These are phyloP conservation scores for Clathrus columnatus DNA, from an alignment of 768 basidiomycete genomes.

Conservation along the genomic window DNA sequence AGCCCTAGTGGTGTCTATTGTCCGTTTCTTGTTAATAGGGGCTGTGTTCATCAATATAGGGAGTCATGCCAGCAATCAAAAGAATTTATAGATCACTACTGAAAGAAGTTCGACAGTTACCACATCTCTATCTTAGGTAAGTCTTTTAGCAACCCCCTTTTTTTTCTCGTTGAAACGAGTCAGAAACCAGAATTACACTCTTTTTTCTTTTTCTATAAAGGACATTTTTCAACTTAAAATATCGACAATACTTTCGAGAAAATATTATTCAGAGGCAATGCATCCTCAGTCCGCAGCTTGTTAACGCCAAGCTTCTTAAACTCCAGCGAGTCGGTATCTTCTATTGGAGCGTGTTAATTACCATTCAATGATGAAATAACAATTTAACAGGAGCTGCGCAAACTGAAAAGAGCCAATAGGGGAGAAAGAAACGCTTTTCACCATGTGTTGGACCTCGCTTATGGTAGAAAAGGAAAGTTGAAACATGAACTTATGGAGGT, in stretches of 20 bases:
- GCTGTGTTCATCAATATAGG: neutral
- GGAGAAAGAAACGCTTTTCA: conserved; percentile 43
- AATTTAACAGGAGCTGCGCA: conserved; percentile 39
- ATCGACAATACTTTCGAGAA: conserved; percentile 5
- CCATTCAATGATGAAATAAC: neutral
- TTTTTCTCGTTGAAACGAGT: too few relatives aligned
- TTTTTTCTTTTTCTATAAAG: too few relatives aligned
- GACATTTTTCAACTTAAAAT: neutral
- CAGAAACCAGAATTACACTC: too few relatives aligned
- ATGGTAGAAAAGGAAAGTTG: conserved; percentile 67
- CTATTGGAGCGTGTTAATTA: too few relatives aligned
- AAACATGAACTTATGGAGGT: conserved; percentile 64
- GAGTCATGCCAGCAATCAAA: neutral
- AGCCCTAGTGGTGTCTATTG: too few relatives aligned
- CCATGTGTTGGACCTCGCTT: conserved; percentile 57
- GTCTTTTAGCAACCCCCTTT: too few relatives aligned
- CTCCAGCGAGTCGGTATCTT: neutral
- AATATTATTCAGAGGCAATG: neutral
- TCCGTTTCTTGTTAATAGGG: neutral
- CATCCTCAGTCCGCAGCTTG: conserved; percentile 1
- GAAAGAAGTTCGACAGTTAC: conserved; percentile 35
- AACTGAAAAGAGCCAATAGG: conserved; percentile 44
- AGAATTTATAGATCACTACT: conserved; percentile 33
- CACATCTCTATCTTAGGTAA: conserved; percentile 40
- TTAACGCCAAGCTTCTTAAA: conserved; percentile 5